Conservation (phyloP, 768 basidiomycete species). For the Plicaturopsis crispa region DNA sequence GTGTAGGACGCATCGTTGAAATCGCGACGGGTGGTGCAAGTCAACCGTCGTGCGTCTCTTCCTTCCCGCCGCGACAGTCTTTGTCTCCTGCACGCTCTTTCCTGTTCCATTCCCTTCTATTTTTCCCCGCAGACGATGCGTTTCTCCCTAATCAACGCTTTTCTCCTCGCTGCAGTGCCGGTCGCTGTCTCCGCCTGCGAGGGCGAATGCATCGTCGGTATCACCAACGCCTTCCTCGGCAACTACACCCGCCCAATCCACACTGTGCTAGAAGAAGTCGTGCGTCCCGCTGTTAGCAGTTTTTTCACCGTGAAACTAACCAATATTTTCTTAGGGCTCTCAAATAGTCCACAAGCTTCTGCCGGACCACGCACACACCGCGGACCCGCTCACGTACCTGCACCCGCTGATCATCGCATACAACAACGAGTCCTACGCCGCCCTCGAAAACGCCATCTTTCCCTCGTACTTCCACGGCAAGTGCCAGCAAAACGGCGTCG, state of each 20-base stretch:
- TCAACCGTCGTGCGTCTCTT: no score
- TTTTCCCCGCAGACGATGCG: not conserved
- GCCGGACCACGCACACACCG: conserved; percentile 13
- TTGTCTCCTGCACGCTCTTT: no score
- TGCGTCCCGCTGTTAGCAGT: conserved; percentile 17
- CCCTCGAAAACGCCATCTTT: conserved; percentile 54
- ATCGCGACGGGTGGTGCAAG: no score
- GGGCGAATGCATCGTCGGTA: conserved; percentile 56
- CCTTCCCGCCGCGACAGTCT: no score
- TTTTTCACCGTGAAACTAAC: not conserved
- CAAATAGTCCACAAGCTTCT: conserved; percentile 7
- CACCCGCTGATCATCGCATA: conserved; percentile 41
- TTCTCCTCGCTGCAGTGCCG: conserved; percentile 22
- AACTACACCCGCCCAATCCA: conserved; percentile 42
- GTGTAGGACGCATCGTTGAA: no score
- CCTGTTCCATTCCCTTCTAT: not conserved
- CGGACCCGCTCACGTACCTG: conserved; percentile 26
- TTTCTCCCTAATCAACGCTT: conserved; percentile 1
- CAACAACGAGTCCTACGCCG: conserved; percentile 30
- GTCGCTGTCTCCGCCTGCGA: conserved; percentile 52
- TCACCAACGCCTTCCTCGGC: conserved; percentile 45
- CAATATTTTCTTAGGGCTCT: conserved; percentile 4
- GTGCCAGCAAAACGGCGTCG: conserved; percentile 48
- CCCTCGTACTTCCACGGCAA: conserved; percentile 72
- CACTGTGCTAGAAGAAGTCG: conserved; percentile 31